Evolutionary conservation across 176 grass and related monocot genomes (phyloP).

Genomic region (Poa annua): DNA sequence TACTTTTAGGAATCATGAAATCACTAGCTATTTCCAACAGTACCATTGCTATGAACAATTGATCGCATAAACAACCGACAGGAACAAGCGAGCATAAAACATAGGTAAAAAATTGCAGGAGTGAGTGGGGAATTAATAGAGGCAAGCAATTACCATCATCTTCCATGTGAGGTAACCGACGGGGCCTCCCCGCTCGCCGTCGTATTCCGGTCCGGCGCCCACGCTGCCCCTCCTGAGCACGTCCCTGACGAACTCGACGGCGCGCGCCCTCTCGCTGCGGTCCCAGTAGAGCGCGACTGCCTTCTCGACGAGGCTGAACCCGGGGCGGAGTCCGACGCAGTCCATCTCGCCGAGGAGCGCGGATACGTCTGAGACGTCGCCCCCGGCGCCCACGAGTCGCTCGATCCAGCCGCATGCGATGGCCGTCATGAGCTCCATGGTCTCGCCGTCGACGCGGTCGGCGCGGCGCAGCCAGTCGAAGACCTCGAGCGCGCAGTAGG

Average conservation of each 20-base stretch:
- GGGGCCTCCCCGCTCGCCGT: conserved; percentile 64
- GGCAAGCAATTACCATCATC: conserved; percentile 75
- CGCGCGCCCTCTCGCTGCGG: conserved; percentile 61
- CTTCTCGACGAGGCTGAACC: conserved; percentile 97
- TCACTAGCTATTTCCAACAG: neutral
- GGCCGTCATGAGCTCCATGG: conserved; percentile 97
- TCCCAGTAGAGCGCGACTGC: conserved; percentile 93
- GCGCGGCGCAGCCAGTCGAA: conserved; percentile 97
- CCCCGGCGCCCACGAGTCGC: conserved; percentile 62
- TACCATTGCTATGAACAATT: neutral
- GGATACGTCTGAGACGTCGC: conserved; percentile 69
- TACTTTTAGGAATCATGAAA: neutral
- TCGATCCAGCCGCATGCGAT: conserved; percentile 97
- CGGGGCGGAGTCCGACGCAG: conserved; percentile 84
- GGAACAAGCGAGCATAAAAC: neutral
- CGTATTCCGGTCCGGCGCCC: conserved; percentile 51
- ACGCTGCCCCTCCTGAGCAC: conserved; percentile 73
- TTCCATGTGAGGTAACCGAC: conserved; percentile 92
- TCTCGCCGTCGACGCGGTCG: conserved; percentile 93
- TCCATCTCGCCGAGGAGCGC: conserved; percentile 92
- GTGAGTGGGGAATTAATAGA: neutral
- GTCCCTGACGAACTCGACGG: conserved; percentile 87
- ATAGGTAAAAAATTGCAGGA: neutral
- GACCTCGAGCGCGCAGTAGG: conserved; percentile 95
- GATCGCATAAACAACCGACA: neutral